Base-by-base conservation (phyloP, 108 stramenopile genomes). In the Schizochytrium sp. region DNA sequence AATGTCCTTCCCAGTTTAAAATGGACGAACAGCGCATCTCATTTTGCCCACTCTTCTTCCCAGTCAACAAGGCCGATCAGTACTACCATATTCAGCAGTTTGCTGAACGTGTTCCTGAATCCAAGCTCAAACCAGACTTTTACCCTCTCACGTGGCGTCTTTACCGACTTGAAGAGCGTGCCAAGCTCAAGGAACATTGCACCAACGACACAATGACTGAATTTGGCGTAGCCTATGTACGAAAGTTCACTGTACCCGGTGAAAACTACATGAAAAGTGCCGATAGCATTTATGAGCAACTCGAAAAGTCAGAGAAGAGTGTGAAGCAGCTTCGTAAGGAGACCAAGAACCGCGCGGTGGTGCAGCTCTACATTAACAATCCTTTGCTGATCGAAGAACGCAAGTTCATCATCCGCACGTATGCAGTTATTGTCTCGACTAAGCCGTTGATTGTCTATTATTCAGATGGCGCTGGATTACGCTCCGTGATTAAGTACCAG, bases 391-490 rank as follows among this genome's bases (percentile, higher is more conserved):
- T 83, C 2, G 76, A 83, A 38, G 76, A 83, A 53, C 76, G 76
- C 76, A 83, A 83, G 76, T 83, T 83, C 76, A 83, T 83, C 76
- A 83, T 83, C 47, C 76, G 76, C 76, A 83, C 76, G 17, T 83
- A 55, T 83, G 76, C 76, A 55, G 76, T 83, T 38, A 83, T 83
- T 28, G 76, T 83, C 50, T 55, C 47, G 47, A 53, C 45, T 53
- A 83, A 83, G 47, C 76, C 76, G 38, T 38, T 83, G 47, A 83
- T 83, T 53, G 76, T 83, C 76, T 83, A 40, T 1, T 83, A 83
- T 28, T 55, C 47, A 38, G 76, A 83, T 0, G 76, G 76, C 47
- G 76, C 50, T 38, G 76, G 10, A 15, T 42, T 83, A 38, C 76
- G 76, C 76, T 83, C 76, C 47, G 53, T 83, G 50, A 55, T 83